phyloP scores from a whole-genome alignment of 768 basidiomycete genomes.

The Mycena floridula region DNA sequence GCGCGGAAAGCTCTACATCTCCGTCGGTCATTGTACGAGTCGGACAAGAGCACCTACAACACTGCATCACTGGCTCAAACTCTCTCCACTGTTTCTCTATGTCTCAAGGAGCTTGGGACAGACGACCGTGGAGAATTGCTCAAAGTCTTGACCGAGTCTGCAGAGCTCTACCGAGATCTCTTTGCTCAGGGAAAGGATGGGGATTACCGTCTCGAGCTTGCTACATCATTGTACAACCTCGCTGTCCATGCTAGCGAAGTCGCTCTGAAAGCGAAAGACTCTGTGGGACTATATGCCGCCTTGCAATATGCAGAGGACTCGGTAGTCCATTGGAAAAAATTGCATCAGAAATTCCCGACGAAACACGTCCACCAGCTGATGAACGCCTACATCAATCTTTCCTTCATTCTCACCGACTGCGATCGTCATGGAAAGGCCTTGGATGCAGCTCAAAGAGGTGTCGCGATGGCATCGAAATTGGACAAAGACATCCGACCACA shows the following conservation, averaged over 20 bases:
- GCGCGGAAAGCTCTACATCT: slow-evolving; percentile 5
- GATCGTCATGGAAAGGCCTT: slow-evolving; percentile 4
- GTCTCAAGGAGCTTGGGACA: slow-evolving; percentile 4
- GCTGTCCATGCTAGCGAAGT: slow-evolving; percentile 5
- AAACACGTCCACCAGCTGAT: not conserved
- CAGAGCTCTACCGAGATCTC: slow-evolving; percentile 1
- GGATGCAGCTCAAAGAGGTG: slow-evolving; percentile 1
- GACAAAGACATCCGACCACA: not conserved
- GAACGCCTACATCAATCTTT: slow-evolving; percentile 5
- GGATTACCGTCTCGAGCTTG: slow-evolving; percentile 4
- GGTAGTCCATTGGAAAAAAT: not conserved
- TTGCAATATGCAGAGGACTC: not conserved
- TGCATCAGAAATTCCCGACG: not conserved
- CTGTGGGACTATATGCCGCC: not conserved
- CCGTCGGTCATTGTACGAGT: slow-evolving; percentile 1
- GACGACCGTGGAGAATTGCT: slow-evolving; percentile 1
- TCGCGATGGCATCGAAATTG: slow-evolving; percentile 4
- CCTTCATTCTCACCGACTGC: slow-evolving; percentile 5
- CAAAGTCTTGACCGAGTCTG: slow-evolving; percentile 1
- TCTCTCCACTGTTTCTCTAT: slow-evolving; percentile 2
- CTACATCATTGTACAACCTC: slow-evolving; percentile 8
- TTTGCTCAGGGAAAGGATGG: slow-evolving; percentile 5
- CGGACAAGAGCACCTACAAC: not conserved
- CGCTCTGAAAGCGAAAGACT: not conserved
- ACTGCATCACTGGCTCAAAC: slow-evolving; percentile 4